These are phyloP conservation scores for Daldinia vernicosa DNA, from an alignment of 495 filamentous ascomycete species.

Conservation along the genomic window DNA sequence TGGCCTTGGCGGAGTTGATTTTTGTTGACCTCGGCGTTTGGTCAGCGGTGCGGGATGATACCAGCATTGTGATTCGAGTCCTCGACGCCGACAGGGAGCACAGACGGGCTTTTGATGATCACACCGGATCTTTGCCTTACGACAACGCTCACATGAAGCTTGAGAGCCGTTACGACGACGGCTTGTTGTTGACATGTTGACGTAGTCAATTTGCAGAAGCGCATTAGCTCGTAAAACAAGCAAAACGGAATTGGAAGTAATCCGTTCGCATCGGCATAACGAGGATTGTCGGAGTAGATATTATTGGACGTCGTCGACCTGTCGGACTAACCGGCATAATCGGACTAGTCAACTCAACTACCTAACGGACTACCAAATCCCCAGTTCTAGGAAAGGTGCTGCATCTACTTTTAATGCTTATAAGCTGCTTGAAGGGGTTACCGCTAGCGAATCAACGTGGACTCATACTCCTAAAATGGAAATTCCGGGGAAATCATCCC, in stretches of 20 bases:
- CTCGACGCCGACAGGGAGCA: constrained; percentile 7
- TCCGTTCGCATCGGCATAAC: constrained; percentile 6
- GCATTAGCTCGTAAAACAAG: neutral
- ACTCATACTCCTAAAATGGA: constrained; percentile 2
- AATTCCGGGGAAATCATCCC: neutral
- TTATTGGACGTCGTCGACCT: neutral
- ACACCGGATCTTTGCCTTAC: constrained; percentile 14
- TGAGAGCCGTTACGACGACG: constrained; percentile 17
- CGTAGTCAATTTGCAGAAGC: neutral
- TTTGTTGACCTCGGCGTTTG: constrained; percentile 1
- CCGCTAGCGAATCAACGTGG: neutral
- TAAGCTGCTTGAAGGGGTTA: too few species aligned
- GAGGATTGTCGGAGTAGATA: neutral
- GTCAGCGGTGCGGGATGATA: constrained; percentile 17
- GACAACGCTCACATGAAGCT: constrained; percentile 18
- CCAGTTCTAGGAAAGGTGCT: neutral
- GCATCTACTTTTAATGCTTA: too few species aligned
- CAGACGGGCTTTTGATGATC: constrained; percentile 7
- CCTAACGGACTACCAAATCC: constrained; percentile 28
- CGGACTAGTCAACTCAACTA: constrained; percentile 14
- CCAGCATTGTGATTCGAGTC: constrained; percentile 17
- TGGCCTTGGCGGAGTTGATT: neutral
- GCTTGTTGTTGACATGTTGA: constrained; percentile 9
- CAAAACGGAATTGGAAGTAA: constrained; percentile 7
- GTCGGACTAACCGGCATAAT: constrained; percentile 10